phyloP scores from a whole-genome alignment of 345 rosid genomes.

The Citrus sp. region DNA sequence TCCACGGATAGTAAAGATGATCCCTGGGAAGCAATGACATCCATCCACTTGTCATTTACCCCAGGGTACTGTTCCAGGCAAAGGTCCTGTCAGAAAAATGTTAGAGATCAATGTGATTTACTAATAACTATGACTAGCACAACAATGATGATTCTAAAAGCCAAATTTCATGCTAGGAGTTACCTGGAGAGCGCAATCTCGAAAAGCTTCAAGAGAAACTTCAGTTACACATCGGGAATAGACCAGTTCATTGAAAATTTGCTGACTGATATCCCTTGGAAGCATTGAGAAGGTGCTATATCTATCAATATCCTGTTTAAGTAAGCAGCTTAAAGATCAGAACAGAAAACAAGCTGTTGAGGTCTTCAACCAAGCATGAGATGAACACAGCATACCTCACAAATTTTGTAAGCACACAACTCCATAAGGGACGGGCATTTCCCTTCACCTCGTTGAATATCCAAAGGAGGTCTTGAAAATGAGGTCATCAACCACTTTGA shows the following conservation, averaged over 20 bases:
- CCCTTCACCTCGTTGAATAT: constrained; percentile 35
- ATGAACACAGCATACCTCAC: constrained; percentile 43
- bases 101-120: background rate
- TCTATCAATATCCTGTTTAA: constrained; percentile 56
- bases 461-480: too few relatives aligned
- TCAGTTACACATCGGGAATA: constrained; percentile 41
- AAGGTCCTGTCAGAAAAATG: constrained; percentile 55
- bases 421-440: constrained; percentile 74
- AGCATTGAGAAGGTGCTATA: constrained; percentile 55
- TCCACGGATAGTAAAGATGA: constrained; percentile 80
- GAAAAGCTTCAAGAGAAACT: constrained; percentile 60
- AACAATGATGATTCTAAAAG: background rate
- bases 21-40: constrained; percentile 77
- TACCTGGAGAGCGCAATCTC: constrained; percentile 92
- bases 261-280: constrained; percentile 89
- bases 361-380: background rate
- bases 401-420: constrained; percentile 54
- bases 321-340: constrained; percentile 24
- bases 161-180: background rate
- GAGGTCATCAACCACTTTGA: too few relatives aligned
- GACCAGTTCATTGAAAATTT: constrained; percentile 72
- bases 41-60: constrained; percentile 86
- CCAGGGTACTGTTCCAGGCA: constrained; percentile 70
- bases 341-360: background rate
- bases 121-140: background rate